phyloP scores from a whole-genome alignment of 192 early-diverging fungal species.

The Coemansia interrupta region DNA sequence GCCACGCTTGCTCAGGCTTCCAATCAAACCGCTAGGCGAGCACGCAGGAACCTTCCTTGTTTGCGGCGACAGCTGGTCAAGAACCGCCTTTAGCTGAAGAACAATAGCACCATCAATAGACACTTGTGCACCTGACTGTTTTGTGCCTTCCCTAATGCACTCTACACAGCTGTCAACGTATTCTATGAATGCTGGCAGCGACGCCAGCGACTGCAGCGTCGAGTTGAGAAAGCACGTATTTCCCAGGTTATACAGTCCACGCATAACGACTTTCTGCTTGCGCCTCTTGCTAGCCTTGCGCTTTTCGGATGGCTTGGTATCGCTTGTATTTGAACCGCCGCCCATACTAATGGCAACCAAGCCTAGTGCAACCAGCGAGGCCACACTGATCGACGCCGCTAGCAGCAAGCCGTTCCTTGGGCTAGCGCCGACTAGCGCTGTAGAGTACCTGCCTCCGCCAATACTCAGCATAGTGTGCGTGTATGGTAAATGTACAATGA shows the following conservation, averaged over 20 bases:
- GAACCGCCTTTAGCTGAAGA: constrained; percentile 21
- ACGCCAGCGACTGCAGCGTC: constrained; percentile 58
- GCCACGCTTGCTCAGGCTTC: constrained; percentile 52
- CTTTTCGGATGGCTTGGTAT: constrained; percentile 4
- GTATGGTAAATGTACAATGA: too few species aligned
- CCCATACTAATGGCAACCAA: constrained; percentile 19
- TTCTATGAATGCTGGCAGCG: constrained; percentile 22
- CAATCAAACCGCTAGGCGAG: constrained; percentile 47
- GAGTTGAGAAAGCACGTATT: constrained; percentile 90
- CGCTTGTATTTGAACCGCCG: constrained; percentile 1
- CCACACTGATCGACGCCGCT: constrained; percentile 37
- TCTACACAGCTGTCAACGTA: constrained; percentile 43
- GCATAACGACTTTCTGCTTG: constrained; percentile 46
- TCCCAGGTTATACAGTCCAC: constrained; percentile 75
- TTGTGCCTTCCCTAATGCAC: neutral
- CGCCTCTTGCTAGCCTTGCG: constrained; percentile 8
- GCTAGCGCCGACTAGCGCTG: constrained; percentile 6
- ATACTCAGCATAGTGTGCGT: neutral
- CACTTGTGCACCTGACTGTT: neutral
- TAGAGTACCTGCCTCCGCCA: neutral
- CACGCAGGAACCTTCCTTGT: constrained; percentile 29
- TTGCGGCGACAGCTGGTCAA: constrained; percentile 38
- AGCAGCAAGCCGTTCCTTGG: constrained; percentile 32
- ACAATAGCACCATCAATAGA: constrained; percentile 31
- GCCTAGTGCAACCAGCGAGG: constrained; percentile 31